phyloP scores from a whole-genome alignment of 768 basidiomycete species.

The Lepiota subincarnata region DNA sequence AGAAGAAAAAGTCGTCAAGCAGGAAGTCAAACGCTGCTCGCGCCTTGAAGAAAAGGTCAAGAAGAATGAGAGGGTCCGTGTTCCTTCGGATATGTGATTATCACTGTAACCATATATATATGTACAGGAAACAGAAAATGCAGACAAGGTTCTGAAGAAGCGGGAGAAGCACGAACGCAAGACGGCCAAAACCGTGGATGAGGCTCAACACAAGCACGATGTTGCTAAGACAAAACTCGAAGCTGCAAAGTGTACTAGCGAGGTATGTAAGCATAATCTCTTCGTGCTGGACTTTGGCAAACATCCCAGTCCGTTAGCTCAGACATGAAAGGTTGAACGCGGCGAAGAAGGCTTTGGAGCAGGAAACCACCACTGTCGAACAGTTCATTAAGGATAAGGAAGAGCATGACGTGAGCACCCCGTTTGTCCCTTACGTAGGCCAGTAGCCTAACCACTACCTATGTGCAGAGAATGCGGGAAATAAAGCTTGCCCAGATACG shows the following conservation, averaged over 20 bases:
- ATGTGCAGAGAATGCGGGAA: slow-evolving; percentile 4
- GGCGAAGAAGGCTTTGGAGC: slow-evolving; percentile 8
- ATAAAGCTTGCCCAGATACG: not conserved
- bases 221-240: slow-evolving; percentile 38
- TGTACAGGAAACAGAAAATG: slow-evolving; percentile 14
- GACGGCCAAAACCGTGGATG: slow-evolving; percentile 41
- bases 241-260: slow-evolving; percentile 38
- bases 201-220: slow-evolving; percentile 51
- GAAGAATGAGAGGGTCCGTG: slow-evolving; percentile 48
- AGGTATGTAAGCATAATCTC: slow-evolving; percentile 24
- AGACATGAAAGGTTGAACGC: not conserved
- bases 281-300: not conserved
- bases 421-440: not conserved
- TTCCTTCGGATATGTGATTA: not conserved
- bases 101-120: not conserved
- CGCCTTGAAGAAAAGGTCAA: slow-evolving; percentile 49
- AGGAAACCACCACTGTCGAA: slow-evolving; percentile 39
- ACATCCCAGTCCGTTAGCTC: not conserved
- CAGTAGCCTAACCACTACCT: not conserved
- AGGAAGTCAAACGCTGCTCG: slow-evolving; percentile 49
- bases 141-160: slow-evolving; percentile 28
- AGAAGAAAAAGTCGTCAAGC: slow-evolving; percentile 47
- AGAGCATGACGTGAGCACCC: slow-evolving; percentile 9
- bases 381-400: slow-evolving; percentile 24
- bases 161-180: slow-evolving; percentile 48